These are phyloP conservation scores for Bimuria novae-zelandiae DNA, from an alignment of 2,329 filamentous ascomycete species.

Conservation along the genomic window DNA sequence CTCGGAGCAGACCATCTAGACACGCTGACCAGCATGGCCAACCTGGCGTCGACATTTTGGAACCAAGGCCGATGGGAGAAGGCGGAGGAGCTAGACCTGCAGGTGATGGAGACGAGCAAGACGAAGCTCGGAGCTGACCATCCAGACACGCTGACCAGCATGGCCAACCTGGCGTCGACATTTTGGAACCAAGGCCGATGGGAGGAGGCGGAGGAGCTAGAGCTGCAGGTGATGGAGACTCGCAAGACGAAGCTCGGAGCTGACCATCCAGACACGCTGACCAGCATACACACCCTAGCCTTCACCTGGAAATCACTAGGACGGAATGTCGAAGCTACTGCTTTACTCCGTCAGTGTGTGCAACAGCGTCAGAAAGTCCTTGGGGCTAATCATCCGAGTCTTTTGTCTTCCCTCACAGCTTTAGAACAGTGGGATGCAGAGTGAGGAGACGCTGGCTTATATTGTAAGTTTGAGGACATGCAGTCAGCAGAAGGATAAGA, in stretches of 20 bases:
- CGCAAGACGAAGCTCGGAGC: not conserved
- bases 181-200: not conserved
- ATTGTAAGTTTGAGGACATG: too few relatives aligned
- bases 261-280: constrained; percentile 12
- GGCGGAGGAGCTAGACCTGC: not conserved
- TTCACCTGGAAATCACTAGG: too few relatives aligned
- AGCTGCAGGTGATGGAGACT: not conserved
- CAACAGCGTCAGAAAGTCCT: too few relatives aligned
- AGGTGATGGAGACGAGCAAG: not conserved
- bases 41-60: too few relatives aligned
- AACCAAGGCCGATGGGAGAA: not conserved
- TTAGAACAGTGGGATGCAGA: too few relatives aligned
- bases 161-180: constrained; percentile 3
- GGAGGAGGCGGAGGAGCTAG: not conserved
- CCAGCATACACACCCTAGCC: constrained; percentile 6
- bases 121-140: constrained; percentile 1
- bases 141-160: constrained; percentile 11
- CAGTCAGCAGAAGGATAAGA: too few relatives aligned
- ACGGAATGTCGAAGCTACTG: too few relatives aligned
- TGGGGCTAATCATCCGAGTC: too few relatives aligned
- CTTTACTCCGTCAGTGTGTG: too few relatives aligned
- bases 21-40: constrained; percentile 9
- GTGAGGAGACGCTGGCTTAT: too few relatives aligned
- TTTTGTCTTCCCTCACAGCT: too few relatives aligned
- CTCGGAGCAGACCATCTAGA: constrained; percentile 11